Evolutionary conservation across 2,329 filamentous ascomycete genomes (phyloP), one percentile per base, ranked within the genome.

Genomic region (Sordariomycetes sp.): DNA sequence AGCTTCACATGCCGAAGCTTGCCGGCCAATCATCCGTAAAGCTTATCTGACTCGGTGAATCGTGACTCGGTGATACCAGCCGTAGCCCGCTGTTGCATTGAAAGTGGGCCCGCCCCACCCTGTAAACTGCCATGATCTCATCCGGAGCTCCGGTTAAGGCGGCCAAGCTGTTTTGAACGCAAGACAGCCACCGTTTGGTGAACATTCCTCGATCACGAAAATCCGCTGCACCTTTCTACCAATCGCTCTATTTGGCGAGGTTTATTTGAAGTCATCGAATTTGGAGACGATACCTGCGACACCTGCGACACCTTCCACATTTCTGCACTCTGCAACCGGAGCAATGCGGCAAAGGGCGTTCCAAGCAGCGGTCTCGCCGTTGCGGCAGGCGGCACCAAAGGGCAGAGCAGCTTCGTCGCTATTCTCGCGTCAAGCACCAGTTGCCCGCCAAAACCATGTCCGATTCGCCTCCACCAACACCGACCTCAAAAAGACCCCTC

Each of bases 401-500:
- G n/a, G n/a, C 22, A 24, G 8, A 14, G 20, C 43, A 4, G 12
- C 46, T n/a, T 24, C 20, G 11, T 12, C 37, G 18, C 6, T n/a
- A 43, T n/a, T 50, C 46, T 2, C 46, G 3, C n/a, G 46, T 24
- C 3, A 11, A 11, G 12, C 46, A 8, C 46, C 46, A 12, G 1
- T 50, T 20, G 3, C 46, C 8, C 46, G n/a, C 46, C n/a, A 24
- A 11, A 50, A 50, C 46, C 46, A 50, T 22, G 46, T 20, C 2
- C n/a, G 46, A 22, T 22, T 12, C 43, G 55, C 43, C 18, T 57
- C 28, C 25, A 22, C 22, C 14, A 61, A 64, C 34, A 63, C 62
- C 8, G 68, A 70, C 20, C 75, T 81, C 62, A 76, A 71, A 65
- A 86, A 80, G 73, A 95, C 90, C 2, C 85, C 87, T 32, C 78